Conservation (phyloP, 768 basidiomycete species). For the Punctularia strigosozonata region DNA sequence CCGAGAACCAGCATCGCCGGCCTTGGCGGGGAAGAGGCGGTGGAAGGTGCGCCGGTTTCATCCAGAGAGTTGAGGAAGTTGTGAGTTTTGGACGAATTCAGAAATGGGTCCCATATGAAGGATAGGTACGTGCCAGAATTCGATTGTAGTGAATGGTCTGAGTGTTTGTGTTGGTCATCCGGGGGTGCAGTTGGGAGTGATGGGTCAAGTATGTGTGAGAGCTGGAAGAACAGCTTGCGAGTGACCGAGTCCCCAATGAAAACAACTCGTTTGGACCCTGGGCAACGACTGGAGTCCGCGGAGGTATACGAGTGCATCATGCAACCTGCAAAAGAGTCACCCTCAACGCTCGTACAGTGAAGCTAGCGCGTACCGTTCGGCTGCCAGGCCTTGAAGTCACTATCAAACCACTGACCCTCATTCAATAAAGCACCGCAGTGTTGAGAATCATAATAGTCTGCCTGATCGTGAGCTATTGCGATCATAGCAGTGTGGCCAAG, state of each 20-base stretch:
- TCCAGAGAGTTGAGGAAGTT: not conserved
- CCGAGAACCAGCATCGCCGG: conserved; percentile 73
- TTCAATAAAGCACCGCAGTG: conserved; percentile 64
- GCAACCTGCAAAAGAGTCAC: conserved; percentile 41
- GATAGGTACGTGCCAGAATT: conserved; percentile 34
- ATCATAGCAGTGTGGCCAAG: too few species aligned
- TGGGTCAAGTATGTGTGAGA: conserved; percentile 49
- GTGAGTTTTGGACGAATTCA: conserved; percentile 53
- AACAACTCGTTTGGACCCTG: conserved; percentile 46
- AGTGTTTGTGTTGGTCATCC: conserved; percentile 55
- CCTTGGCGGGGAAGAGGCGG: conserved; percentile 7
- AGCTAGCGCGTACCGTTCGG: conserved; percentile 51
- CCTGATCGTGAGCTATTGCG: too few species aligned
- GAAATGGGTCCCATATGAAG: conserved; percentile 82
- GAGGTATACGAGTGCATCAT: conserved; percentile 60
- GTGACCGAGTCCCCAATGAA: conserved; percentile 85
- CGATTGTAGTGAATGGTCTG: conserved; percentile 42
- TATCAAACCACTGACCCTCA: conserved; percentile 71
- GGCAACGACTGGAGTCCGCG: conserved; percentile 40
- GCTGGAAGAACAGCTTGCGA: conserved; percentile 67
- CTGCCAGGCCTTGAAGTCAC: conserved; percentile 64
- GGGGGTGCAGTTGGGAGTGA: conserved; percentile 38
- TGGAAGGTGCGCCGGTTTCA: not conserved
- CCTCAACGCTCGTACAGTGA: not conserved
- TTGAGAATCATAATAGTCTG: conserved; percentile 63